Conservation (phyloP, 441 rosid genomes). For the Geranium incanum region DNA sequence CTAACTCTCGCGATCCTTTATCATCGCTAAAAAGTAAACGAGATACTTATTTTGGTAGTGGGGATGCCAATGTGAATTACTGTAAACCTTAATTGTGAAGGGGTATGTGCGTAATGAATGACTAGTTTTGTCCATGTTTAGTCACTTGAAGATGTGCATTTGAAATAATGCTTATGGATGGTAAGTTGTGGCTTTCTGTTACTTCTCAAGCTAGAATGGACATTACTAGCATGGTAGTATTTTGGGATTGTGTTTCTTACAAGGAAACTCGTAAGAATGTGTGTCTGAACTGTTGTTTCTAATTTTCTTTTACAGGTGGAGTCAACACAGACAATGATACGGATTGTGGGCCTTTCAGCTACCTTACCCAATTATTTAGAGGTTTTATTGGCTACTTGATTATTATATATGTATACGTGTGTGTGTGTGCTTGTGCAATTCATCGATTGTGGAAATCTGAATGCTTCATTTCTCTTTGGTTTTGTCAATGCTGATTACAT, state of each 20-base stretch:
- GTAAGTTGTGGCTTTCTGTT: slow-evolving; percentile 1
- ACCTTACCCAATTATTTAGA: slow-evolving; percentile 89
- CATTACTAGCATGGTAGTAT: background rate
- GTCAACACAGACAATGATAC: slow-evolving; percentile 96
- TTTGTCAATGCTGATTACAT: slow-evolving; percentile 13
- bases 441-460: slow-evolving; percentile 3
- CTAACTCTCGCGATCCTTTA: background rate
- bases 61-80: background rate
- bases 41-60: background rate
- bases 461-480: slow-evolving; percentile 6
- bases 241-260: slow-evolving; percentile 9
- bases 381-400: slow-evolving; percentile 34
- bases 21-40: background rate
- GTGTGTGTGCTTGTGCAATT: slow-evolving; percentile 5
- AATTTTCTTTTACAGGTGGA: slow-evolving; percentile 58
- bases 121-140: slow-evolving; percentile 1
- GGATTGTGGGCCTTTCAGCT: slow-evolving; percentile 98
- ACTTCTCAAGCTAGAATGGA: background rate
- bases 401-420: background rate
- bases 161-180: background rate
- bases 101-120: background rate
- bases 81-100: background rate
- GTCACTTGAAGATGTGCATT: background rate
- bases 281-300: slow-evolving; percentile 9
- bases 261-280: background rate